Conservation (phyloP, 257 asterid genomes). For the Eucommia ulmoides region DNA sequence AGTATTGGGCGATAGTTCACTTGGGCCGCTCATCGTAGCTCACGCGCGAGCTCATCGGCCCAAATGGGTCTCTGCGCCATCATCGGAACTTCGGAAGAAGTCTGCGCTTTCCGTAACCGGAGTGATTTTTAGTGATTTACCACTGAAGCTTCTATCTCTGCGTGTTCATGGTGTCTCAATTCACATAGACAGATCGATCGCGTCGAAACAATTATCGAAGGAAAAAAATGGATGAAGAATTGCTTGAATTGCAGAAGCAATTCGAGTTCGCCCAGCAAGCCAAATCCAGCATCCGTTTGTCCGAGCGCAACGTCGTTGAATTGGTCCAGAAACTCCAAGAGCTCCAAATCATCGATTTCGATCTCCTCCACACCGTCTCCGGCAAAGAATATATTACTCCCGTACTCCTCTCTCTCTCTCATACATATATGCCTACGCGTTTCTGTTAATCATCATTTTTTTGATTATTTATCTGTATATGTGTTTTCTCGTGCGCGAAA, state of each 20-base stretch:
- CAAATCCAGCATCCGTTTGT: slow-evolving; percentile 82
- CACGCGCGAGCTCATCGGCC: too few relatives aligned
- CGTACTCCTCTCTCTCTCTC: slow-evolving; percentile 15
- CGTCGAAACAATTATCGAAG: not conserved
- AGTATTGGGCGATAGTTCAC: too few relatives aligned
- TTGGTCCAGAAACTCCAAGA: slow-evolving; percentile 82
- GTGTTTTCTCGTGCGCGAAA: not conserved
- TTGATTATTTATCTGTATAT: too few relatives aligned
- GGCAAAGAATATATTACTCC: slow-evolving; percentile 97
- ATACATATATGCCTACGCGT: not conserved
- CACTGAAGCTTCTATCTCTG: too few relatives aligned
- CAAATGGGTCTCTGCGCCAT: too few relatives aligned
- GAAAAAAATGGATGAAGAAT: slow-evolving; percentile 91
- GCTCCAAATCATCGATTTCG: slow-evolving; percentile 83
- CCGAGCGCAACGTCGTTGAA: slow-evolving; percentile 94
- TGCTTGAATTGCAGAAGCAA: slow-evolving; percentile 81
- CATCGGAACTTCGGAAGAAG: too few relatives aligned
- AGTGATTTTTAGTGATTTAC: too few relatives aligned
- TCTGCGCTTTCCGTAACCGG: too few relatives aligned
- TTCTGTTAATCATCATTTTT: too few relatives aligned
- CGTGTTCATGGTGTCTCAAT: too few relatives aligned
- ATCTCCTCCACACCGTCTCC: slow-evolving; percentile 83
- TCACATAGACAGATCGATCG: not conserved
- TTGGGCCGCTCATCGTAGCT: too few relatives aligned
- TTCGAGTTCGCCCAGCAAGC: slow-evolving; percentile 92